These are phyloP conservation scores for Leersia perrieri DNA, from an alignment of 176 grass and related monocot genomes.

Conservation along the genomic window DNA sequence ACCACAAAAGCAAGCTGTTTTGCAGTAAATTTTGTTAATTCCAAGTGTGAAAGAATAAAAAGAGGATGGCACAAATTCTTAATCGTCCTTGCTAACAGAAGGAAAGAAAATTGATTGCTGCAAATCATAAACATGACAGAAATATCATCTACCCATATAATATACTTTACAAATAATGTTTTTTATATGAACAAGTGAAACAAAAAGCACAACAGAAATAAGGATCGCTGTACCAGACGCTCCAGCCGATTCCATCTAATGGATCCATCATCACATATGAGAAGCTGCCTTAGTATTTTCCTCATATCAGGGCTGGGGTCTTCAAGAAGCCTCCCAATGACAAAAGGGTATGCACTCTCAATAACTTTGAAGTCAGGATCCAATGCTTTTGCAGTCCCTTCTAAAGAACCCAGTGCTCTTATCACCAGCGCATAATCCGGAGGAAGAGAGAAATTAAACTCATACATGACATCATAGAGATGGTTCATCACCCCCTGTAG, in stretches of 20 bases:
- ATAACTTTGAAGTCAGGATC: constrained; percentile 95
- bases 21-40: too few relatives aligned
- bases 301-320: constrained; percentile 95
- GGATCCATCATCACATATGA: constrained; percentile 85
- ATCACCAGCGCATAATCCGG: constrained; percentile 96
- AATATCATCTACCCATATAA: background rate
- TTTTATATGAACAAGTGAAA: background rate
- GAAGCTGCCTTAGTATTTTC: constrained; percentile 79
- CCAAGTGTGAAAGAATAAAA: background rate
- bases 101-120: background rate
- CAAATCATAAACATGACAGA: background rate
- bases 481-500: constrained; percentile 80
- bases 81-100: background rate
- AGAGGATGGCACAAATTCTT: background rate
- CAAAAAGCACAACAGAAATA: background rate
- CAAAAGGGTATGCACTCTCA: constrained; percentile 92
- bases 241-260: constrained; percentile 94
- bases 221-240: constrained; percentile 51
- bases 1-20: too few relatives aligned
- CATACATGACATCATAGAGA: constrained; percentile 93
- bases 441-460: constrained; percentile 92
- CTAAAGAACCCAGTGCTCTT: constrained; percentile 90
- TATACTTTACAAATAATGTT: background rate
- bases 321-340: constrained; percentile 86
- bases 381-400: constrained; percentile 95